Evolutionary conservation across 2,329 filamentous ascomycete genomes (phyloP).

Genomic region (Nemania abortiva): DNA sequence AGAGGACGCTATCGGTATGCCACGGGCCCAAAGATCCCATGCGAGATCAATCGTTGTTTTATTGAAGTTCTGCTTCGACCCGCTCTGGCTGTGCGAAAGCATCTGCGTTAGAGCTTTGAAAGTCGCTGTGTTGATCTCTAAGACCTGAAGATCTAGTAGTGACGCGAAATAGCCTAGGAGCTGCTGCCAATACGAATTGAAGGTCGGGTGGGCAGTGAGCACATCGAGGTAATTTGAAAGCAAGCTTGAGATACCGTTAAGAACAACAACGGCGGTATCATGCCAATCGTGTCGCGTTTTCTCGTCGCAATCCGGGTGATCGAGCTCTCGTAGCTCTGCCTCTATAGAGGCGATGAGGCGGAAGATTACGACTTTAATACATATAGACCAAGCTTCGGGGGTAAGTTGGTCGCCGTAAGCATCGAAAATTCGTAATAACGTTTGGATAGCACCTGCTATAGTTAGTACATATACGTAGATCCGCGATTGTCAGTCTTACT

Average conservation of each 20-base stretch:
- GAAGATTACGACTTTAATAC: conserved; percentile 84
- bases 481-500: conserved; percentile 59
- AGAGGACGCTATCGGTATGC: conserved; percentile 66
- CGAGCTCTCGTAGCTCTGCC: conserved; percentile 60
- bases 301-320: conserved; percentile 55
- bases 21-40: conserved; percentile 78
- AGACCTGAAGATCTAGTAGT: conserved; percentile 70
- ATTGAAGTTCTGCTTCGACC: conserved; percentile 59
- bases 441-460: conserved; percentile 80
- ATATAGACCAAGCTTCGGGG: conserved; percentile 84
- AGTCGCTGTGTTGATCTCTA: conserved; percentile 78
- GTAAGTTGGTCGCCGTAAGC: conserved; percentile 86
- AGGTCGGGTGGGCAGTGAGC: conserved; percentile 73
- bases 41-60: conserved; percentile 68
- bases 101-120: conserved; percentile 76
- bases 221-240: conserved; percentile 81
- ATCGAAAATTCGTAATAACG: conserved; percentile 89
- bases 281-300: conserved; percentile 71
- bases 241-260: conserved; percentile 78
- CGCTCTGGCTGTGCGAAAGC: conserved; percentile 63
- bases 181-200: conserved; percentile 80
- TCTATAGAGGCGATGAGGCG: conserved; percentile 79
- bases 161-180: conserved; percentile 76
- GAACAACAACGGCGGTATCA: conserved; percentile 79
- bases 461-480: conserved; percentile 51